phyloP scores from a whole-genome alignment of 176 grass and related monocot species.

The Oryza brachyantha region DNA sequence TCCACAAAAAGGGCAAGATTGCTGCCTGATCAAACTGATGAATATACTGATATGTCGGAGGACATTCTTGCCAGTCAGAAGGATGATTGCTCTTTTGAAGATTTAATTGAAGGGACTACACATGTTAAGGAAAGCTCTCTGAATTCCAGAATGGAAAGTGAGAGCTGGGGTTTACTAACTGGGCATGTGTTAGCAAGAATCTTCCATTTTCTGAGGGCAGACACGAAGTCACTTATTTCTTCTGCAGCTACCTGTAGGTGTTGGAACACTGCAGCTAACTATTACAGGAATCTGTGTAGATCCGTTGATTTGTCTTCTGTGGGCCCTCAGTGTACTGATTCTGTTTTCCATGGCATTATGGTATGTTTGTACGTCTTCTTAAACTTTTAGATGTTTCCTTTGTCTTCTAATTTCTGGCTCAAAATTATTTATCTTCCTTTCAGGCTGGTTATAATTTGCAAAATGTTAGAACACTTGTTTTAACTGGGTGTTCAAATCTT shows the following conservation, averaged over 20 bases:
- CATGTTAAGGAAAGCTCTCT: constrained; percentile 40
- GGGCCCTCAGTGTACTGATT: constrained; percentile 76
- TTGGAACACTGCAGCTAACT: constrained; percentile 64
- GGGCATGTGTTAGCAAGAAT: constrained; percentile 67
- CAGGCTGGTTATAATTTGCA: constrained; percentile 82
- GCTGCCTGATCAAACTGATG: constrained; percentile 59
- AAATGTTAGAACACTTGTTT: constrained; percentile 69
- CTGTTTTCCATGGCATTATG: constrained; percentile 61
- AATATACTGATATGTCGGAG: constrained; percentile 60
- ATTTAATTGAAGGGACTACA: constrained; percentile 46
- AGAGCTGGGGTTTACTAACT: constrained; percentile 65
- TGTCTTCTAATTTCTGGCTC: constrained; percentile 26
- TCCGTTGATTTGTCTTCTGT: constrained; percentile 77
- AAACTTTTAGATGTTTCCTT: constrained; percentile 24
- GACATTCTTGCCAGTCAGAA: constrained; percentile 60
- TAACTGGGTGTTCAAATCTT: constrained; percentile 77
- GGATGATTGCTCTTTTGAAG: constrained; percentile 80
- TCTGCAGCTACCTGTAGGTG: constrained; percentile 72
- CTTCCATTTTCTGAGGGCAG: constrained; percentile 88
- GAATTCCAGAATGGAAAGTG: constrained; percentile 30
- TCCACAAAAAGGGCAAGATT: constrained; percentile 76
- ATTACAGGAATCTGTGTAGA: constrained; percentile 71
- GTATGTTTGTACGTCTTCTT: constrained; percentile 44
- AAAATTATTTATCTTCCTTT: constrained; percentile 43
- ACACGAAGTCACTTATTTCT: constrained; percentile 79